These are phyloP conservation scores for Cladosporium sp. DNA, from an alignment of 2,329 filamentous ascomycete species.

Conservation along the genomic window DNA sequence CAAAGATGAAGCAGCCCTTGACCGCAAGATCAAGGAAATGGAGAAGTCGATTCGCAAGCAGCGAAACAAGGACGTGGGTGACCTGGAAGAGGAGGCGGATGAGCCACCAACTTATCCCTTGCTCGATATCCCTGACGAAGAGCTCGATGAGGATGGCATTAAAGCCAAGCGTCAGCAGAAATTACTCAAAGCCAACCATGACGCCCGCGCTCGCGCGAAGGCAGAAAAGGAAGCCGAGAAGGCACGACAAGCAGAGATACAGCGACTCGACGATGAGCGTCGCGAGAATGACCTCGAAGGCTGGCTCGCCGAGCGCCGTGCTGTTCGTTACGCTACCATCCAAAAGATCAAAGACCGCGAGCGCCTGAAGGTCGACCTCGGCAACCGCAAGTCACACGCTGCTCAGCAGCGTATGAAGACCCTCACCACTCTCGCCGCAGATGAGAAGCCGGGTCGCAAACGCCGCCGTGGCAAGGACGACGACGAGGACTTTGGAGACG, in stretches of 20 bases:
- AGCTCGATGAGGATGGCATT: slow-evolving; percentile 85
- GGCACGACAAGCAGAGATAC: slow-evolving; percentile 78
- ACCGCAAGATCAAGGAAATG: slow-evolving; percentile 81
- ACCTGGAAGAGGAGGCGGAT: slow-evolving; percentile 74
- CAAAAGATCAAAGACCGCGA: slow-evolving; percentile 92
- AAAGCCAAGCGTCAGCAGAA: slow-evolving; percentile 93
- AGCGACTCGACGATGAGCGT: slow-evolving; percentile 78
- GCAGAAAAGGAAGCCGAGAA: slow-evolving; percentile 94
- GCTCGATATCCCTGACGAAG: slow-evolving; percentile 84
- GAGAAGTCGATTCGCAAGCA: slow-evolving; percentile 89
- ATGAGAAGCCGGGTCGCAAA: slow-evolving; percentile 75
- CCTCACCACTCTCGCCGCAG: slow-evolving; percentile 91
- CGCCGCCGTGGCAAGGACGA: slow-evolving; percentile 84
- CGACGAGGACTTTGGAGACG: slow-evolving; percentile 97
- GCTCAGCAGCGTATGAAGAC: slow-evolving; percentile 98
- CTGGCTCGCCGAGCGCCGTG: slow-evolving; percentile 83
- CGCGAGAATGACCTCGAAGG: slow-evolving; percentile 80
- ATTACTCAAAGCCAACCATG: slow-evolving; percentile 90
- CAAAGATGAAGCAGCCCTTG: slow-evolving; percentile 84
- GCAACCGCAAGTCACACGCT: slow-evolving; percentile 93
- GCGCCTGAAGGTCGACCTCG: slow-evolving; percentile 87
- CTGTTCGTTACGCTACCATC: slow-evolving; percentile 69
- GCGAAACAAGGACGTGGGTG: slow-evolving; percentile 88
- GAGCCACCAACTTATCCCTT: slow-evolving; percentile 85
- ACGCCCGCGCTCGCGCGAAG: slow-evolving; percentile 90